These are phyloP conservation scores for Candida tetrigidarum DNA, from an alignment of 1,139 yeast genomes.

Conservation along the genomic window DNA sequence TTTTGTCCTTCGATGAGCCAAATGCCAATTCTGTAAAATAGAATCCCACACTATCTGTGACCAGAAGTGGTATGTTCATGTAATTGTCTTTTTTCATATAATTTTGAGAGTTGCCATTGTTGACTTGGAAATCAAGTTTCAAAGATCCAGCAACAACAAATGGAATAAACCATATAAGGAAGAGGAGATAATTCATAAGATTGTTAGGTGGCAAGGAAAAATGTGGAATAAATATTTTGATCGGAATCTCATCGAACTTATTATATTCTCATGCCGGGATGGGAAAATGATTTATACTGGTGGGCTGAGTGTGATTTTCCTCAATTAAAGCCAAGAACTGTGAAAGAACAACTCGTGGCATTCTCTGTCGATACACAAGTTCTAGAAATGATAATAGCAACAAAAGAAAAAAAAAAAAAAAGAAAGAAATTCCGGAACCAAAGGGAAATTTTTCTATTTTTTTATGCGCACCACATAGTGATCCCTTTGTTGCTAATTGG, in stretches of 20 bases:
- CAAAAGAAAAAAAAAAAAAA: not conserved
- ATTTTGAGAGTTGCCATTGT: not conserved
- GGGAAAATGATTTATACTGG: too few species aligned
- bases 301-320: too few species aligned
- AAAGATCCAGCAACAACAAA: not conserved
- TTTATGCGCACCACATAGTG: too few species aligned
- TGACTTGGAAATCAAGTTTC: constrained; percentile 2
- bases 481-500: too few species aligned
- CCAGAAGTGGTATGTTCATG: not conserved
- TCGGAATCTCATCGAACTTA: not conserved
- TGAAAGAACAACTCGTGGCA: not conserved
- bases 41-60: not conserved
- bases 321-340: not conserved
- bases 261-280: not conserved
- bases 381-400: not conserved
- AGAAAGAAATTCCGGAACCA: not conserved
- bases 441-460: not conserved
- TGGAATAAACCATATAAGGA: not conserved
- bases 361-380: not conserved
- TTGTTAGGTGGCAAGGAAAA: not conserved
- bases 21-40: constrained; percentile 17
- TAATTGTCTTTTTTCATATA: not conserved
- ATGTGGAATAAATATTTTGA: not conserved
- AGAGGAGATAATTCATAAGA: not conserved
- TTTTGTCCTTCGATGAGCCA: constrained; percentile 25